Evolutionary conservation across 1,284 basidiomycete genomes (phyloP).

Genomic region (Rhodofomes roseus): DNA sequence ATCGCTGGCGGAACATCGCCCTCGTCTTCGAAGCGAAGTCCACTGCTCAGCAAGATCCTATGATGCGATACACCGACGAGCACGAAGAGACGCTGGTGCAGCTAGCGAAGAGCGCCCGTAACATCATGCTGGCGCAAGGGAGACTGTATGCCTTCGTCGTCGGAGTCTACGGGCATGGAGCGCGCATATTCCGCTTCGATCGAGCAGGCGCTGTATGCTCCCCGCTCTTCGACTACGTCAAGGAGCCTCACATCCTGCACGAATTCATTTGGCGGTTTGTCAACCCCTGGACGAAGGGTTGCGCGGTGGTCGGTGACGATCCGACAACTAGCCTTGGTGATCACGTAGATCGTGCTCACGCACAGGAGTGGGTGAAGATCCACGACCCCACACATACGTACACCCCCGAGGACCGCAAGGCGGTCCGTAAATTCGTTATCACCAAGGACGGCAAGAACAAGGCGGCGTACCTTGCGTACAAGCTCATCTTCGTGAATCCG

Average conservation of each 20-base stretch:
- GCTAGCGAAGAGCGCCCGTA: constrained; percentile 9
- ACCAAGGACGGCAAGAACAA: neutral
- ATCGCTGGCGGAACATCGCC: neutral
- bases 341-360: neutral
- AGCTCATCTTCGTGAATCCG: constrained; percentile 8
- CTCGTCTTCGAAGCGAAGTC: neutral
- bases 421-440: neutral
- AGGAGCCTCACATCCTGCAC: constrained; percentile 5
- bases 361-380: neutral
- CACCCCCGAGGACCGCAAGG: neutral
- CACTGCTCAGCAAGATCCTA: neutral
- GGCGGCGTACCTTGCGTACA: constrained; percentile 8
- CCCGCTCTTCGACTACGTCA: constrained; percentile 2
- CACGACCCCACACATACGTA: neutral
- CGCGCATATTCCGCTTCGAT: constrained; percentile 17
- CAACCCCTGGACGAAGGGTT: constrained; percentile 6
- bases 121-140: constrained; percentile 10
- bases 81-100: neutral
- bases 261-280: constrained; percentile 15
- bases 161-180: constrained; percentile 13
- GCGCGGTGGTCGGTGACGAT: constrained; percentile 10
- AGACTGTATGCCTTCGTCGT: constrained; percentile 9
- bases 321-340: neutral
- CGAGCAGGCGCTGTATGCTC: constrained; percentile 9
- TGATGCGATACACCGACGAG: neutral